These are phyloP conservation scores for Microcyclospora pomicola DNA, from an alignment of 2,329 filamentous ascomycete species.

Conservation along the genomic window DNA sequence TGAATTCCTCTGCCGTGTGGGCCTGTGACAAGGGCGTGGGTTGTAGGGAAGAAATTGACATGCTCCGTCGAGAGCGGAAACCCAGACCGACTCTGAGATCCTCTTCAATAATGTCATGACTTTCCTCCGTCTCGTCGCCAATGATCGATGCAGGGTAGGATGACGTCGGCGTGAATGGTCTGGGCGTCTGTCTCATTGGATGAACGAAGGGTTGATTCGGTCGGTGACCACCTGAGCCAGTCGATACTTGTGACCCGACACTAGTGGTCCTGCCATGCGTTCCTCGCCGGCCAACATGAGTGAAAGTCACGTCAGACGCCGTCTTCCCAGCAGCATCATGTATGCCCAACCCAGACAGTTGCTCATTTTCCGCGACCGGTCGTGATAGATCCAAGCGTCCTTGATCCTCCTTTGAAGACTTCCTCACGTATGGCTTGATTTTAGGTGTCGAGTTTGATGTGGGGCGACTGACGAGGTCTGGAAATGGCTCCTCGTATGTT, in stretches of 20 bases:
- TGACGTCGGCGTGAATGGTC: conserved; percentile 40
- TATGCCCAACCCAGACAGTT: conserved; percentile 39
- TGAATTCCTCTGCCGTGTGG: conserved; percentile 23
- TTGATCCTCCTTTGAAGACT: conserved; percentile 34
- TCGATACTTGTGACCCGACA: conserved; percentile 41
- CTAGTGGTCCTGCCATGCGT: conserved; percentile 40
- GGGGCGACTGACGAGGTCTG: conserved; percentile 5
- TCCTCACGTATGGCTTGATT: conserved; percentile 43
- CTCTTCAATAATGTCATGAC: conserved; percentile 28
- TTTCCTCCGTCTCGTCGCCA: conserved; percentile 29
- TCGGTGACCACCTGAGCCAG: conserved; percentile 31
- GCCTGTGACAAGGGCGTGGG: conserved; percentile 21
- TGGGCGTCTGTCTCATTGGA: conserved; percentile 41
- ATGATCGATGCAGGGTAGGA: conserved; percentile 35
- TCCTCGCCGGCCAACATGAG: conserved; percentile 25
- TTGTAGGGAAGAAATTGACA: conserved; percentile 28
- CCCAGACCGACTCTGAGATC: conserved; percentile 27
- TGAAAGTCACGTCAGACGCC: conserved; percentile 32
- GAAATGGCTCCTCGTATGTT: conserved; percentile 16
- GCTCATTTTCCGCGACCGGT: conserved; percentile 41
- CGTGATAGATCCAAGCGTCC: conserved; percentile 39
- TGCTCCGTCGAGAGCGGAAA: conserved; percentile 26
- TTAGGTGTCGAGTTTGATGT: conserved; percentile 22
- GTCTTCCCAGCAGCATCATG: conserved; percentile 30
- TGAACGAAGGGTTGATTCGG: conserved; percentile 40